Conservation (phyloP, 2,329 filamentous ascomycete species). For the Dactylellina drechsleri region DNA sequence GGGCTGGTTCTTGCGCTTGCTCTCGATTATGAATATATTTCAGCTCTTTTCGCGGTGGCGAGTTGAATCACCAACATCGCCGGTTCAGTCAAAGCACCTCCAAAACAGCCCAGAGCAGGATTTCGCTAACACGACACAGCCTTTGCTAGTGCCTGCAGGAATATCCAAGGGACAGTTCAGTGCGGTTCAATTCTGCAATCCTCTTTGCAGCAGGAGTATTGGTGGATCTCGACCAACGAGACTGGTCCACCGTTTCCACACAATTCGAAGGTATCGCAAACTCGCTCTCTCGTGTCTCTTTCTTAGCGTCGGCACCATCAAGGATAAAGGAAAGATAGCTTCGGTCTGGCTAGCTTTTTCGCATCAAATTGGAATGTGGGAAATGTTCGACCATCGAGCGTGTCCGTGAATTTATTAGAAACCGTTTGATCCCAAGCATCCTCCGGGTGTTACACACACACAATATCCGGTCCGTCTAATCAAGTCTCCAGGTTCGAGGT, state of each 20-base stretch:
- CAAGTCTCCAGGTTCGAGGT: constrained; percentile 12
- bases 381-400: no score
- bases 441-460: constrained; percentile 49
- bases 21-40: no score
- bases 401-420: constrained; percentile 18
- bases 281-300: background rate
- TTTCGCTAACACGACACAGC: constrained; percentile 16
- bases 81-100: constrained; percentile 50
- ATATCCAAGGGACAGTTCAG: constrained; percentile 36
- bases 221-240: constrained; percentile 26
- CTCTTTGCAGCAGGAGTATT: constrained; percentile 24
- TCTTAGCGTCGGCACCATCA: background rate
- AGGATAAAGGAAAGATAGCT: no score
- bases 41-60: no score
- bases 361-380: no score
- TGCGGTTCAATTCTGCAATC: constrained; percentile 19
- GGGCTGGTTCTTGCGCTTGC: no score
- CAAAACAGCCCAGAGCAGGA: constrained; percentile 16
- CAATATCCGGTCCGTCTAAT: constrained; percentile 27
- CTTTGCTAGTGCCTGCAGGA: constrained; percentile 24
- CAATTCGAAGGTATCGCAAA: constrained; percentile 32
- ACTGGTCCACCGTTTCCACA: constrained; percentile 20
- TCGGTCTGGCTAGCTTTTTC: no score
- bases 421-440: constrained; percentile 13
- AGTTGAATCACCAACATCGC: constrained; percentile 30